Evolutionary conservation across 495 filamentous ascomycete genomes (phyloP), one percentile per base, ranked within the genome.

Genomic region (Evernia prunastri): DNA sequence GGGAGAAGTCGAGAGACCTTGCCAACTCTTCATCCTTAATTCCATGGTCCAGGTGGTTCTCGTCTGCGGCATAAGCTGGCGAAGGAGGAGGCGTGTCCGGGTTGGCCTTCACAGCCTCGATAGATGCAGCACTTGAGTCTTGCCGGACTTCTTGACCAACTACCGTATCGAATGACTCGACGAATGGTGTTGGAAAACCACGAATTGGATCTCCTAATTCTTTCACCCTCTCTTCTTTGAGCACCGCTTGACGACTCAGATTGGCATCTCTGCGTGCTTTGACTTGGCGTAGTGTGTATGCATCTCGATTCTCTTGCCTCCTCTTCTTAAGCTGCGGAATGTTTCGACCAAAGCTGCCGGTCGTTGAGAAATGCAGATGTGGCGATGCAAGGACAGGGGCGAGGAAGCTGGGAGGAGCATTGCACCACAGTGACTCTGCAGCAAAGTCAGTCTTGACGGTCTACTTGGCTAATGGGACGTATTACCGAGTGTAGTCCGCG

Each of bases 191-290:
- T 10, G 81, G 71, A 45, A 85, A 75, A 68, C 91, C 92, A 60
- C 85, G 80, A 68, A 97, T 82, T 0, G 92, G 90, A 75, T 95
- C 84, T 35, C 91, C 91, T 58, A 85, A 69, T 36, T 78, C 79
- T 31, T 74, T 80, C 37, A 83, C 77, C 61, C 89, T 84, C 67
- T 86, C 75, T 58, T 80, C 71, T 40, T 83, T 73, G 61, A 97
- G 83, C 51, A 81, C 84, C 63, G 81, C 79, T 67, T 86, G 90
- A 20, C 89, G 85, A 67, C 84, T 82, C 53, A 93, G 69, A 72
- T 96, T 95, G 62, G 86, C 89, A 29, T 85, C 84, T 74, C 90
- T 92, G 56, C 89, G 87, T 72, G 88, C 88, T 68, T 87, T 81
- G 29, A 88, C 82, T 77, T 90, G 88, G 4, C 88, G 87, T 70